Evolutionary conservation across 2,329 filamentous ascomycete genomes (phyloP).

Genomic region (Ciborinia camelliae): DNA sequence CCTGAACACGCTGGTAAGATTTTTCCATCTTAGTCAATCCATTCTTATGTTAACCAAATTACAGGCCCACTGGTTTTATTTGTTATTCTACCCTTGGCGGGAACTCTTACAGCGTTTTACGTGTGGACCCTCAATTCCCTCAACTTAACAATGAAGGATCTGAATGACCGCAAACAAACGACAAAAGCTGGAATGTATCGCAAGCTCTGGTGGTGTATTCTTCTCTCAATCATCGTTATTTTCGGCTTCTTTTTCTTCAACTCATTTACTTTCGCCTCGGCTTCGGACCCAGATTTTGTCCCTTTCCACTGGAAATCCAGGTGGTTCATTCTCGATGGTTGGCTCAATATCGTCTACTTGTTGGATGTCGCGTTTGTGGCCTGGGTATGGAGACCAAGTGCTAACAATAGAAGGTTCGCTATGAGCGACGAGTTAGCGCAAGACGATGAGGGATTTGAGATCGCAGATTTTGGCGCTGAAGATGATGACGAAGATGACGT

Average conservation of each 20-base stretch:
- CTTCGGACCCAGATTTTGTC: slow-evolving; percentile 81
- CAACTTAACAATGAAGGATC: slow-evolving; percentile 90
- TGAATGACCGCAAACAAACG: slow-evolving; percentile 90
- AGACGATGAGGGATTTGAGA: slow-evolving; percentile 97
- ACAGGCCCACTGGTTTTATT: slow-evolving; percentile 82
- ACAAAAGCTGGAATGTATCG: slow-evolving; percentile 95
- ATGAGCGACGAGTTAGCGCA: slow-evolving; percentile 99
- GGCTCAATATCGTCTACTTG: slow-evolving; percentile 95
- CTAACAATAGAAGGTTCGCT: slow-evolving; percentile 93
- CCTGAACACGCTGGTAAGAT: slow-evolving; percentile 73
- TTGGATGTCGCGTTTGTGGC: slow-evolving; percentile 90
- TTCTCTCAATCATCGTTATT: slow-evolving; percentile 88
- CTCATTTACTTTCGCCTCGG: slow-evolving; percentile 88
- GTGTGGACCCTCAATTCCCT: slow-evolving; percentile 98
- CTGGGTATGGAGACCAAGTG: slow-evolving; percentile 94
- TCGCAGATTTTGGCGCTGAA: slow-evolving; percentile 80
- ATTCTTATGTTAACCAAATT: slow-evolving; percentile 19
- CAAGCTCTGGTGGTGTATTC: slow-evolving; percentile 97
- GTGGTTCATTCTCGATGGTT: slow-evolving; percentile 97
- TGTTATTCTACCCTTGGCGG: slow-evolving; percentile 87
- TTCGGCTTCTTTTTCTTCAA: slow-evolving; percentile 99
- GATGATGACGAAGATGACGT: slow-evolving; percentile 59
- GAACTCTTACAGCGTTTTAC: slow-evolving; percentile 92
- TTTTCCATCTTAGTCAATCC: not conserved
- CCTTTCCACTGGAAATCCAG: slow-evolving; percentile 95